phyloP scores from a whole-genome alignment of 208 protist genomes.

The Acanthamoeba sp. region DNA sequence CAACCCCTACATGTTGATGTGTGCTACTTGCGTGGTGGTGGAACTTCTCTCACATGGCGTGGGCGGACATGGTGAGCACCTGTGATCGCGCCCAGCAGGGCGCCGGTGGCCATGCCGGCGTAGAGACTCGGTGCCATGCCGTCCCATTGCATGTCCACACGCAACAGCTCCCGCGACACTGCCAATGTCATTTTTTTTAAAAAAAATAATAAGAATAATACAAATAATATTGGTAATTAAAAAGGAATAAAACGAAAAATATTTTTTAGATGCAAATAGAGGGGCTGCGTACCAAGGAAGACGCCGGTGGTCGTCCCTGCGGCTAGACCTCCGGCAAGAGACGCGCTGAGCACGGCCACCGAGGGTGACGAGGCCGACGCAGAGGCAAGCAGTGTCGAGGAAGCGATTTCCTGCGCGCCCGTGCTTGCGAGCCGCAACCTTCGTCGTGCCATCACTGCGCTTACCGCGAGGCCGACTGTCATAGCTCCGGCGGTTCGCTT shows the following conservation, averaged over 20 bases:
- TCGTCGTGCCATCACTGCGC: neutral
- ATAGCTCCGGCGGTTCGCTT: neutral
- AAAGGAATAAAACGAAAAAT: neutral
- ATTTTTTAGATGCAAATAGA: no score
- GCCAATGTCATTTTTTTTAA: no score
- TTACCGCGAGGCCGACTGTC: neutral
- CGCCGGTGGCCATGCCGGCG: neutral
- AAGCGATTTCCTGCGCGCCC: neutral
- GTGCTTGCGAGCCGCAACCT: neutral
- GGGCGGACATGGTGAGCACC: no score
- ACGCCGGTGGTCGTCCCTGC: neutral
- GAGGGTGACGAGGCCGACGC: neutral
- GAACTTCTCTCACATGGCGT: no score
- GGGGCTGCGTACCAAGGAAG: neutral
- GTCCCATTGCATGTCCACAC: constrained; percentile 24
- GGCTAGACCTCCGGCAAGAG: neutral
- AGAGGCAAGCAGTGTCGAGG: neutral
- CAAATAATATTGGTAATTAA: neutral
- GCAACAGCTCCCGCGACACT: neutral
- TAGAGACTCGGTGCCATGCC: constrained; percentile 19
- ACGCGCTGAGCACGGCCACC: neutral
- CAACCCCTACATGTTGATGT: neutral
- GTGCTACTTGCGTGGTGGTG: neutral
- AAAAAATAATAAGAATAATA: neutral
- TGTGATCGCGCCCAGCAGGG: neutral